A percentile compares a stretch with the other conserved stretches of the same genome.
Conservation (phyloP, 495 filamentous ascomycete genomes). For the Penicillium herquei region DNA sequence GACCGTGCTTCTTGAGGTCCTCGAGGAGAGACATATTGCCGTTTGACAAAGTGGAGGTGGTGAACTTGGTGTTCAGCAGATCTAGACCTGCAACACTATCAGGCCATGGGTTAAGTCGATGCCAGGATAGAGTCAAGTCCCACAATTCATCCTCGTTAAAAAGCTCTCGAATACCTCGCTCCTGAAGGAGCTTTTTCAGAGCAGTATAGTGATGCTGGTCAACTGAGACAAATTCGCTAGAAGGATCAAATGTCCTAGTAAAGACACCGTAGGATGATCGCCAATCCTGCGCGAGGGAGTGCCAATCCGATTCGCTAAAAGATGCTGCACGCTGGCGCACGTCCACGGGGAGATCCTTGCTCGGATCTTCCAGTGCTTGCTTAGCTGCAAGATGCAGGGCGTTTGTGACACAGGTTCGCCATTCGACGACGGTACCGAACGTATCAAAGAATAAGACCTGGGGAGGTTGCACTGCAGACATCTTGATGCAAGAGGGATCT, state of each 20-base stretch:
- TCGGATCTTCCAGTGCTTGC: constrained; percentile 41
- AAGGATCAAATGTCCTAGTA: constrained; percentile 47
- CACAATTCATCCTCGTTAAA: constrained; percentile 58
- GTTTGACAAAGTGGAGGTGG: constrained; percentile 69
- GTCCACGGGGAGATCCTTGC: constrained; percentile 42
- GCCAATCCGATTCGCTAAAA: constrained; percentile 59
- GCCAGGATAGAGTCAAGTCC: constrained; percentile 63
- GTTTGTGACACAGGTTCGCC: constrained; percentile 59
- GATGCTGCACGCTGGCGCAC: constrained; percentile 45
- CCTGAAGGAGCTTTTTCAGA: constrained; percentile 53
- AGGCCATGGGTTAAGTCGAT: constrained; percentile 66
- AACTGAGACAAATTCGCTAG: constrained; percentile 51
- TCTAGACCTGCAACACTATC: constrained; percentile 59
- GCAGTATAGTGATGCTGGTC: constrained; percentile 69
- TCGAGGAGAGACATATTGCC: constrained; percentile 64
- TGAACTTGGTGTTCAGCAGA: constrained; percentile 52
- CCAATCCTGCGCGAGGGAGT: constrained; percentile 65
- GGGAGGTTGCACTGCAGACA: constrained; percentile 16
- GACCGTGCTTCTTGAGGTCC: constrained; percentile 58
- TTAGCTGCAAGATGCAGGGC: constrained; percentile 43
- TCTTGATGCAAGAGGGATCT: not conserved
- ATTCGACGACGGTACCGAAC: constrained; percentile 78
- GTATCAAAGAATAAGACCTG: constrained; percentile 59
- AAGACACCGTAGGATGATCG: constrained; percentile 60
- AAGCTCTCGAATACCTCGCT: constrained; percentile 53